Conservation (phyloP, 345 rosid genomes). For the Salix koriyanagi region DNA sequence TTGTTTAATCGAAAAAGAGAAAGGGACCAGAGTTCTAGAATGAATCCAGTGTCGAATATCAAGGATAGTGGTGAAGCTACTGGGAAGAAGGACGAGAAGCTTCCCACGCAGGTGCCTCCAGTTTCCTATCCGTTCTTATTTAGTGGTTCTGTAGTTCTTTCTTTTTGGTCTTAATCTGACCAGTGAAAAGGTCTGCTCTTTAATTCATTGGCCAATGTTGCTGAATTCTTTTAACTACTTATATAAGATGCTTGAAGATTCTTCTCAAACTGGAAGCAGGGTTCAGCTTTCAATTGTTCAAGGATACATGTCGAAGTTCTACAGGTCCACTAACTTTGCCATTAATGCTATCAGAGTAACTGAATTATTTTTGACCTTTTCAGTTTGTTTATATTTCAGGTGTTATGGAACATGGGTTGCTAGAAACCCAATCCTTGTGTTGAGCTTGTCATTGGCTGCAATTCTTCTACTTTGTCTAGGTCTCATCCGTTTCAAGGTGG, state of each 20-base stretch:
- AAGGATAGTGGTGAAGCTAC: conserved; percentile 36
- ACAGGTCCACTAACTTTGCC: conserved; percentile 48
- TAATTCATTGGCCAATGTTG: background rate
- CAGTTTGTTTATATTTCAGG: conserved; percentile 41
- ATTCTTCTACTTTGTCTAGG: conserved; percentile 87
- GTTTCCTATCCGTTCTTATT: background rate
- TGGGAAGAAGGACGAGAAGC: conserved; percentile 56
- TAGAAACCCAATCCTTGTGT: conserved; percentile 65
- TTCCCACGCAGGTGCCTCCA: conserved; percentile 55
- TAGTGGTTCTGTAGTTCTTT: background rate
- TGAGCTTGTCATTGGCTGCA: conserved; percentile 56
- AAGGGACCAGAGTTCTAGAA: conserved; percentile 45
- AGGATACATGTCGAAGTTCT: conserved; percentile 81
- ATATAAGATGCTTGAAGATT: conserved; percentile 61
- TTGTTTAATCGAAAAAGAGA: conserved; percentile 53
- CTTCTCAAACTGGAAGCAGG: conserved; percentile 54
- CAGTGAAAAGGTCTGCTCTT: background rate
- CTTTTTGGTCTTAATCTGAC: background rate
- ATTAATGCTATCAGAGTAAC: conserved; percentile 4
- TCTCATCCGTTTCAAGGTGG: conserved; percentile 83
- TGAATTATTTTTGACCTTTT: conserved; percentile 14
- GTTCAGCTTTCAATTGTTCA: conserved; percentile 79
- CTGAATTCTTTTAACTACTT: conserved; percentile 1
- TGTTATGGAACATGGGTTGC: conserved; percentile 92
- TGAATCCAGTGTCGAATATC: conserved; percentile 40